Conservation (phyloP, 768 basidiomycete species). For the Pleurotus pulmonarius region DNA sequence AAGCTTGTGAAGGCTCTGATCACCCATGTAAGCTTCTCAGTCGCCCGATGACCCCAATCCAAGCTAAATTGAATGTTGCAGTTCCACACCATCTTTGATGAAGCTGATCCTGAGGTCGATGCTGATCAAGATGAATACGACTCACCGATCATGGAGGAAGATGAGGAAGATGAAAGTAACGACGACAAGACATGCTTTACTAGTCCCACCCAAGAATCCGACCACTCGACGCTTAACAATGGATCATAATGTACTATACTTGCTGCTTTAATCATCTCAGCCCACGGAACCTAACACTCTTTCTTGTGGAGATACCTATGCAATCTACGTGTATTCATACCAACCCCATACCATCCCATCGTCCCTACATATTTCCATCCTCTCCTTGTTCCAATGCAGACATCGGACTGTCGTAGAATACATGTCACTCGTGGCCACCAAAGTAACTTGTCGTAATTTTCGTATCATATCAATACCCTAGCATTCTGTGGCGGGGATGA, state of each 20-base stretch:
- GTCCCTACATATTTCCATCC: background rate
- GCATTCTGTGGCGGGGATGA: no score
- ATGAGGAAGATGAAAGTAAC: constrained; percentile 30
- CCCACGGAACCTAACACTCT: background rate
- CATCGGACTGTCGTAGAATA: constrained; percentile 2
- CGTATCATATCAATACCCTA: no score
- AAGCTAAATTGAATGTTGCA: constrained; percentile 19
- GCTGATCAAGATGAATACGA: constrained; percentile 64
- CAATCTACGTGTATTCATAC: constrained; percentile 6
- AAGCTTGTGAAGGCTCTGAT: constrained; percentile 75
- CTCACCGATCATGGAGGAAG: constrained; percentile 64
- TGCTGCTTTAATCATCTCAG: background rate
- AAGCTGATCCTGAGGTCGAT: constrained; percentile 56
- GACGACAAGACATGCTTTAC: constrained; percentile 4
- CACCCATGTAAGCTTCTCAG: constrained; percentile 54
- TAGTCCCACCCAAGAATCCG: constrained; percentile 3
- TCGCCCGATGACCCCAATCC: background rate
- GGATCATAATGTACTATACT: constrained; percentile 1
- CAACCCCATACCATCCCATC: background rate
- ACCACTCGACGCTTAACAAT: background rate
- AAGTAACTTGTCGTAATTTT: no score
- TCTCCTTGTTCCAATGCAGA: background rate
- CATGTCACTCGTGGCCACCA: background rate
- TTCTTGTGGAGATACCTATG: background rate
- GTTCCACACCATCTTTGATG: constrained; percentile 74